These are phyloP conservation scores for Letharia columbiana DNA, from an alignment of 495 filamentous ascomycete genomes.

Conservation along the genomic window DNA sequence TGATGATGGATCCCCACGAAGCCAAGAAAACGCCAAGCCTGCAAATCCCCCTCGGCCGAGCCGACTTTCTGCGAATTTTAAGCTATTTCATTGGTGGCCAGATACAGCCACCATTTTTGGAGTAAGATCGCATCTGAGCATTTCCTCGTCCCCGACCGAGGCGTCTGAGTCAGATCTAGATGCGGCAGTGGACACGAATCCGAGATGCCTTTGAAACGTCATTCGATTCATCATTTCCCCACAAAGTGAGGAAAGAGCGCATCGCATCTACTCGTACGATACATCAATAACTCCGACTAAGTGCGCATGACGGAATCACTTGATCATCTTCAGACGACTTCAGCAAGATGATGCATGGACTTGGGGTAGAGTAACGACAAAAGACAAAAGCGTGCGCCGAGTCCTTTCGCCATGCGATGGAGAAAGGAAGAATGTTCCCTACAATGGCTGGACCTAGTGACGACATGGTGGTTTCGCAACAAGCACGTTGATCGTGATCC, in stretches of 20 bases:
- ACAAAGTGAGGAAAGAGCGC: not conserved
- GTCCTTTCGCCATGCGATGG: not conserved
- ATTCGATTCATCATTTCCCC: not conserved
- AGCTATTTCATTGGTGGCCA: not conserved
- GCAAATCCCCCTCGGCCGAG: slow-evolving; percentile 2
- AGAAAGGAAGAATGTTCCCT: not conserved
- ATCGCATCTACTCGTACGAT: not conserved
- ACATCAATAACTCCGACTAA: not conserved
- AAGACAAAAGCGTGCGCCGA: not conserved
- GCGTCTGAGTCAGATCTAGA: slow-evolving; percentile 6
- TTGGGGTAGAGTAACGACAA: not conserved
- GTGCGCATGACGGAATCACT: not conserved
- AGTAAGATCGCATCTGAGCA: not conserved
- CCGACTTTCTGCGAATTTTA: not conserved
- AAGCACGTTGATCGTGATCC: not conserved
- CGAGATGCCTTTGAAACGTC: not conserved
- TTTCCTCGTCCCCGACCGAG: not conserved
- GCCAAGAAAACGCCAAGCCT: not conserved
- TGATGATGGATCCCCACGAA: not conserved
- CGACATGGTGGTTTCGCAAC: not conserved
- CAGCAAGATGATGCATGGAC: not conserved
- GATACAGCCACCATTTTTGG: not conserved
- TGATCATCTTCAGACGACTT: not conserved
- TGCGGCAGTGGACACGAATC: not conserved
- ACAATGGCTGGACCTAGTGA: not conserved